Evolutionary conservation across 495 filamentous ascomycete genomes (phyloP).

Genomic region (Neurospora sp.): DNA sequence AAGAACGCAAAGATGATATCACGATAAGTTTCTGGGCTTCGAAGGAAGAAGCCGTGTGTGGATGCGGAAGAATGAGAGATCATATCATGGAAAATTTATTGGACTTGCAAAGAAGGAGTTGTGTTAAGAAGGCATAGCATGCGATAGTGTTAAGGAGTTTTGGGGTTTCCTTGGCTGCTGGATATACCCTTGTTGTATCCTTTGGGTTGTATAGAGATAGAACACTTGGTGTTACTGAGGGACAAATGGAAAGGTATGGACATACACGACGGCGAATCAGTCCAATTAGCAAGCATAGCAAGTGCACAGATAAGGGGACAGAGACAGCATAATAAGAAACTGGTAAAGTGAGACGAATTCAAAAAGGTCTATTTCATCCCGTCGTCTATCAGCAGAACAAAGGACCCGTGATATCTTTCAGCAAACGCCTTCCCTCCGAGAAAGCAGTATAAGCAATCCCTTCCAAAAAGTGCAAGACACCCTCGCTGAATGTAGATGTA

Average conservation of each 20-base stretch:
- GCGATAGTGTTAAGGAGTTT: not conserved
- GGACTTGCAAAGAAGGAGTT: not conserved
- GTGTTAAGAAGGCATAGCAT: not conserved
- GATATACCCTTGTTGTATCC: not conserved
- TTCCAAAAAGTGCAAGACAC: not conserved
- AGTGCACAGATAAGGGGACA: not conserved
- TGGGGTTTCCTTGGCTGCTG: not conserved
- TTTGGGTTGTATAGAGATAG: not conserved
- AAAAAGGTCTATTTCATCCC: conserved; percentile 2
- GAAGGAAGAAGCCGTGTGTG: too few species aligned
- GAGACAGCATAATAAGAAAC: not conserved
- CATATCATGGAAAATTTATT: not conserved
- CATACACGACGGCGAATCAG: not conserved
- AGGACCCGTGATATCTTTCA: not conserved
- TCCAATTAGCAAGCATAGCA: not conserved
- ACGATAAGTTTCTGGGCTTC: not conserved
- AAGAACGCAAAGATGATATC: not conserved
- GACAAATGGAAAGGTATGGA: not conserved
- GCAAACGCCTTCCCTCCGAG: not conserved
- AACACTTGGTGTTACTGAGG: not conserved
- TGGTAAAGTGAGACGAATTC: not conserved
- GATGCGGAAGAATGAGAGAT: too few species aligned
- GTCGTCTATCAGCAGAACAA: not conserved
- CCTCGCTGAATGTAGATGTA: not conserved
- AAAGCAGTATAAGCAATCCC: not conserved